A percentile compares a stretch with the other conserved stretches of the same genome.
Evolutionary conservation across 768 basidiomycete genomes (phyloP).

Genomic region (Myochromella boudieri): DNA sequence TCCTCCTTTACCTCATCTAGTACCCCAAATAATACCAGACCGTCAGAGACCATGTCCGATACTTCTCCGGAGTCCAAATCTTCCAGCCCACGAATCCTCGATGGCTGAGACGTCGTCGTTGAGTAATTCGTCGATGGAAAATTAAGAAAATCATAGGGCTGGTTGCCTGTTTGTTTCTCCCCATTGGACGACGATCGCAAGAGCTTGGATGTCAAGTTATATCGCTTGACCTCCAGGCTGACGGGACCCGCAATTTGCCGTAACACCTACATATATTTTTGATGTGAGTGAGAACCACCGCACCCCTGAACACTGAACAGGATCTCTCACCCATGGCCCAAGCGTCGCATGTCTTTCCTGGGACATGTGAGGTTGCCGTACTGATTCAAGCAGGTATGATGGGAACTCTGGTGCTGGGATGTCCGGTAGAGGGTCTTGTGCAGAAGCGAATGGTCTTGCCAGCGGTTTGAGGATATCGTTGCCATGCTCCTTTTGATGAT

Average conservation of each 20-base stretch:
- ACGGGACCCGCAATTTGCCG: slow-evolving; percentile 27
- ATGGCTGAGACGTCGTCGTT: slow-evolving; percentile 34
- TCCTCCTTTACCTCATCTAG: slow-evolving; percentile 14
- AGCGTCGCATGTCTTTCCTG: slow-evolving; percentile 49
- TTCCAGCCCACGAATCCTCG: slow-evolving; percentile 37
- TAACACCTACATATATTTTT: slow-evolving; percentile 24
- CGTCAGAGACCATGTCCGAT: slow-evolving; percentile 45
- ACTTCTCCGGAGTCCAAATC: slow-evolving; percentile 49
- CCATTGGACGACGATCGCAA: slow-evolving; percentile 25
- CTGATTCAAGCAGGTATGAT: slow-evolving; percentile 46
- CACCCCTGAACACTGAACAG: neutral
- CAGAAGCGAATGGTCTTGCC: slow-evolving; percentile 30
- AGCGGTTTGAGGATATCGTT: slow-evolving; percentile 33
- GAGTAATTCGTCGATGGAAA: slow-evolving; percentile 41
- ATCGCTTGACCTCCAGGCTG: slow-evolving; percentile 35
- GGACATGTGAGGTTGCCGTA: slow-evolving; percentile 46
- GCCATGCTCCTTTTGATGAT: slow-evolving; percentile 43
- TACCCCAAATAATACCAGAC: slow-evolving; percentile 49
- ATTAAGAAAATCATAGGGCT: slow-evolving; percentile 53
- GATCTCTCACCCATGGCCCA: slow-evolving; percentile 51
- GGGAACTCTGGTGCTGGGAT: slow-evolving; percentile 48
- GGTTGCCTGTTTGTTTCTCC: slow-evolving; percentile 17
- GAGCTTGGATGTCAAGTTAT: slow-evolving; percentile 40
- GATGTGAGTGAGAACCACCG: slow-evolving; percentile 5
- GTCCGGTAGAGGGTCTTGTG: slow-evolving; percentile 28